Conservation (phyloP, 2,329 filamentous ascomycete genomes). For the Aspergillus chevalieri region DNA sequence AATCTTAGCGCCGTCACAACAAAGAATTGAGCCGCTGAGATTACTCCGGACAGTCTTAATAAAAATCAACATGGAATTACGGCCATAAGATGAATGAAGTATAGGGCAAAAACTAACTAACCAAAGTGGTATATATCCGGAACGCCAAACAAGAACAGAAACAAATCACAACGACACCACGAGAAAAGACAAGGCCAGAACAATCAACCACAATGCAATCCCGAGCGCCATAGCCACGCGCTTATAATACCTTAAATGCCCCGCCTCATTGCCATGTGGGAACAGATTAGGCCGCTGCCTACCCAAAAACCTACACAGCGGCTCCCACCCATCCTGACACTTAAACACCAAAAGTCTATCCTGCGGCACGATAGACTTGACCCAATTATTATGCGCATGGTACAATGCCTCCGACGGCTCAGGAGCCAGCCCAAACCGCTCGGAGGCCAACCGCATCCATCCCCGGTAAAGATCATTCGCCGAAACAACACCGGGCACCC, state of each 20-base stretch:
- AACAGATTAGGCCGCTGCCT: slow-evolving; percentile 11
- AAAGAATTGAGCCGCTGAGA: too few species aligned
- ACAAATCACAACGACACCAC: slow-evolving; percentile 7
- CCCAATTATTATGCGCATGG: slow-evolving; percentile 10
- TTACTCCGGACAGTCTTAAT: too few species aligned
- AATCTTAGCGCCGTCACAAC: too few species aligned
- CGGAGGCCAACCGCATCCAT: slow-evolving; percentile 6
- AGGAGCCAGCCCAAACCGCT: slow-evolving; percentile 7
- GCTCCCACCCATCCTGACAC: slow-evolving; percentile 13
- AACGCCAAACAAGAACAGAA: too few species aligned
- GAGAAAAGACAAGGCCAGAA: too few species aligned
- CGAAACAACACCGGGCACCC: slow-evolving; percentile 11
- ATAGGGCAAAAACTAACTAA: too few species aligned
- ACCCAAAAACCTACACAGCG: slow-evolving; percentile 9
- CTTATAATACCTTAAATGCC: slow-evolving; percentile 12
- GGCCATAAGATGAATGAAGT: too few species aligned
- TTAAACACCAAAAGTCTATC: slow-evolving; percentile 11
- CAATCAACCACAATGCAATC: too few species aligned
- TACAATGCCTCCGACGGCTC: slow-evolving; percentile 11
- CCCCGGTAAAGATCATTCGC: slow-evolving; percentile 12
- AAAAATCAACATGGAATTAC: too few species aligned
- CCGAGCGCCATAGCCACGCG: slow-evolving; percentile 10
- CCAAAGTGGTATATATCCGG: too few species aligned
- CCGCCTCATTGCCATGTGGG: slow-evolving; percentile 12
- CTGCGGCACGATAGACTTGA: slow-evolving; percentile 10